Evolutionary conservation across 176 grass and related monocot genomes (phyloP).

Genomic region (Oryza coarctata): DNA sequence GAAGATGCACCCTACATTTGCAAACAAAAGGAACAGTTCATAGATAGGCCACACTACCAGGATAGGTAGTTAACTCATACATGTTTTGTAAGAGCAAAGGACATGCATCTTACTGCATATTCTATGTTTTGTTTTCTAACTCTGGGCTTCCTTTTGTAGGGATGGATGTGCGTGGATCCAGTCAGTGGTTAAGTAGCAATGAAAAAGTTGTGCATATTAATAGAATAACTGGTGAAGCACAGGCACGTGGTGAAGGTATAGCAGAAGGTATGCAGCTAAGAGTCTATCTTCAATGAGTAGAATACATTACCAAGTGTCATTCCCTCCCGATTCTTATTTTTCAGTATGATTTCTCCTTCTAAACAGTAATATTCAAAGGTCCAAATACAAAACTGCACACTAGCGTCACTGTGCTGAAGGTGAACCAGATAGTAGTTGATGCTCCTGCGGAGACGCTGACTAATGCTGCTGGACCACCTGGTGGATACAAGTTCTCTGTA

Average conservation of each 20-base stretch:
- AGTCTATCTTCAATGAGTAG: not conserved
- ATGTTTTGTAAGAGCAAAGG: not conserved
- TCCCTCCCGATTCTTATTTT: slow-evolving; percentile 21
- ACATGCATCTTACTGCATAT: slow-evolving; percentile 5
- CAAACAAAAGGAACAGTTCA: not conserved
- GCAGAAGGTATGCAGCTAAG: slow-evolving; percentile 62
- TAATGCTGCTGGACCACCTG: slow-evolving; percentile 58
- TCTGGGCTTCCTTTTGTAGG: slow-evolving; percentile 33
- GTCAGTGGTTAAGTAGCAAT: slow-evolving; percentile 86
- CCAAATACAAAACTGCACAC: slow-evolving; percentile 73
- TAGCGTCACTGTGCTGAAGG: slow-evolving; percentile 56
- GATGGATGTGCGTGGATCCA: slow-evolving; percentile 43
- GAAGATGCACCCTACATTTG: not conserved
- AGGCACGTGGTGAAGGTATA: slow-evolving; percentile 61
- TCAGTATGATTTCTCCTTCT: slow-evolving; percentile 20
- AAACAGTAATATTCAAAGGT: slow-evolving; percentile 70
- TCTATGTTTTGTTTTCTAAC: slow-evolving; percentile 23
- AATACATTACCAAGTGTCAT: not conserved
- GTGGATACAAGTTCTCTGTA: slow-evolving; percentile 71
- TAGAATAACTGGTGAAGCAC: slow-evolving; percentile 71
- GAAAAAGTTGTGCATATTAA: slow-evolving; percentile 67
- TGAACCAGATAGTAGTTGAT: slow-evolving; percentile 69
- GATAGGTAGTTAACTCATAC: slow-evolving; percentile 13
- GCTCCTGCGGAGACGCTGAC: slow-evolving; percentile 60
- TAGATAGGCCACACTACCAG: not conserved